Evolutionary conservation across 2,329 filamentous ascomycete species (phyloP).

Genomic region (Neoarthrinium moseri): DNA sequence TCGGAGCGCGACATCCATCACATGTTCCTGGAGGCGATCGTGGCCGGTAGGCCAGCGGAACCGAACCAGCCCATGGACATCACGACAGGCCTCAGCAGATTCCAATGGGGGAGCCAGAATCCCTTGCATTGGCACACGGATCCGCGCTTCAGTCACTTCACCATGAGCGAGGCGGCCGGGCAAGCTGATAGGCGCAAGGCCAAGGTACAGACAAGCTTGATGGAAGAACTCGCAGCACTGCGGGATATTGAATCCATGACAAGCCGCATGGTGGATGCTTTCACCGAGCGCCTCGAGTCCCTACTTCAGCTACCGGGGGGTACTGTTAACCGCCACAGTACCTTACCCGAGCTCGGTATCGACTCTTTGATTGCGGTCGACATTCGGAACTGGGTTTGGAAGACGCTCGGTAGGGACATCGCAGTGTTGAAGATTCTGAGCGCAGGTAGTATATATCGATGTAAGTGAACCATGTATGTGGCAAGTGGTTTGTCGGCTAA

Average conservation of each 20-base stretch:
- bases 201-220: constrained; percentile 18
- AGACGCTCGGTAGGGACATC: constrained; percentile 28
- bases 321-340: constrained; percentile 27
- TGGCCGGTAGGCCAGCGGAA: constrained; percentile 33
- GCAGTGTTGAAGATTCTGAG: constrained; percentile 31
- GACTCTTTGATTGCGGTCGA: constrained; percentile 42
- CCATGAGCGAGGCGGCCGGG: constrained; percentile 14
- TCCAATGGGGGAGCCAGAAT: constrained; percentile 24
- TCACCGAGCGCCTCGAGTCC: constrained; percentile 26
- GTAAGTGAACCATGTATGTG: constrained; percentile 17
- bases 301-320: constrained; percentile 30
- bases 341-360: constrained; percentile 35
- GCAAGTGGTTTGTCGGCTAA: neutral
- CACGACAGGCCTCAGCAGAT: constrained; percentile 40
- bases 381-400: constrained; percentile 35
- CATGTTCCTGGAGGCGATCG: constrained; percentile 50
- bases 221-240: constrained; percentile 25
- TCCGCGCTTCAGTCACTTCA: constrained; percentile 41
- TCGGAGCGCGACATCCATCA: constrained; percentile 51
- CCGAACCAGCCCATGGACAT: constrained; percentile 28
- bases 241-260: constrained; percentile 19
- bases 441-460: constrained; percentile 19
- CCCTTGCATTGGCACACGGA: constrained; percentile 42
- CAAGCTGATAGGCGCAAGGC: constrained; percentile 8
- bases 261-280: constrained; percentile 22